Evolutionary conservation across 345 rosid genomes (phyloP), one percentile per base, ranked within the genome.

Genomic region (Pugionium cornutum): DNA sequence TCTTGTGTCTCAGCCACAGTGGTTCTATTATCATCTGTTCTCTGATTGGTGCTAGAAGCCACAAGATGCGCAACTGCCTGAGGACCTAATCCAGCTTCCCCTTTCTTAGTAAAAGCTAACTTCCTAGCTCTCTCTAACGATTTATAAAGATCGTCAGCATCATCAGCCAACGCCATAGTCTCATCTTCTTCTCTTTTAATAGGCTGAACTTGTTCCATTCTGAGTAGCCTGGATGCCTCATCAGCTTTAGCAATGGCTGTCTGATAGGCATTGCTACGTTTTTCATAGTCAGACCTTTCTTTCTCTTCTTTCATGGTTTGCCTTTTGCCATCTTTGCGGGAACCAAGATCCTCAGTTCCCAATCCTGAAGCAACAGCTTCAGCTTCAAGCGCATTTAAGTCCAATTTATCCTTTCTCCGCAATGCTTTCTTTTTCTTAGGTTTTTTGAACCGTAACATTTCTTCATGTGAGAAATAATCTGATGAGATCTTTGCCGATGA

Each of bases 391-490:
- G 83, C 84, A 70, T 79, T 88, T 75, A 94, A 34, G 76, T 94
- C 92, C 80, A 90, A 71, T 83, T 90, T 94, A 51, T 94, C 95
- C 82, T 78, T 90, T 79, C 76, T 94, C 58, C 97, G 77, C 73
- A 90, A 72, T 11, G 86, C 75, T 78, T 94, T 94, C 79, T 81
- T 94, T 70, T 90, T 90, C 84, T 90, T 94, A 63, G 99, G 88
- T 77, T 88, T 94, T 75, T 86, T 94, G 68, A 90, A 94, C 34
- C 76, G 77, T 64, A 84, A 70, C 96, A 94, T 86, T 75, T 90
- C 99, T 74, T 94, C 99, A 11, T 81, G 84, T 40, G 96, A 83
- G 62, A 78, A 88, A 70, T 88, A 94, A 78, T 94, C 99, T 46
- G 97, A 84, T 18, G 83, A 79, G 43, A 77, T 69, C 80, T 84